These are phyloP conservation scores for Solanum arcanum DNA, from an alignment of 257 asterid genomes.

Conservation along the genomic window DNA sequence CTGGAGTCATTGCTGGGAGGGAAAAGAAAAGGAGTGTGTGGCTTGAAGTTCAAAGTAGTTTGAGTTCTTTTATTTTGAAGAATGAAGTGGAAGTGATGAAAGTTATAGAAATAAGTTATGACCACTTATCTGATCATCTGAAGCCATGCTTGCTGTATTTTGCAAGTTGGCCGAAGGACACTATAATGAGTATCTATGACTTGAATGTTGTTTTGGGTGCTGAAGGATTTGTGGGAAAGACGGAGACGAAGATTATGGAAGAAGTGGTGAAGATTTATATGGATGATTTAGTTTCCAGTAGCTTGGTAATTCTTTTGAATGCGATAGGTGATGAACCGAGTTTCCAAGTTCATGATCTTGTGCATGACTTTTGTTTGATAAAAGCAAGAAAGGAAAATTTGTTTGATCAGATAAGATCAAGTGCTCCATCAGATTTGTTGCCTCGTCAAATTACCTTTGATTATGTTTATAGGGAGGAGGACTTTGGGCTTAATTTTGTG, in stretches of 20 bases:
- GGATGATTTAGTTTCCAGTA: conserved; percentile 6
- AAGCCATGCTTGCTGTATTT: conserved; percentile 20
- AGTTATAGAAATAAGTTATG: conserved; percentile 12
- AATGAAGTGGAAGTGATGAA: neutral
- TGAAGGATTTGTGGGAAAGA: conserved; percentile 13
- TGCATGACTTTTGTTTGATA: conserved; percentile 7
- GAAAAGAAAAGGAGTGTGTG: neutral
- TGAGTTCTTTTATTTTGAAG: neutral
- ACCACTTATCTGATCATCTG: conserved; percentile 5
- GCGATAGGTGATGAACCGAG: neutral
- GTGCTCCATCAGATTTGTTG: neutral
- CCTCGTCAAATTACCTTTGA: neutral
- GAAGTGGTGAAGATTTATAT: neutral
- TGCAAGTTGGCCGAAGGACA: neutral
- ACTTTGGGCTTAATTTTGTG: neutral
- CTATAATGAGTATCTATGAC: neutral
- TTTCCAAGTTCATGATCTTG: conserved; percentile 7
- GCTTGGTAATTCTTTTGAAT: conserved; percentile 3
- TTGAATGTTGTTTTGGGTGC: conserved; percentile 5
- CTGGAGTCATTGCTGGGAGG: conserved; percentile 9
- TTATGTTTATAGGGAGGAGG: rapidly evolving
- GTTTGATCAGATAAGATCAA: neutral
- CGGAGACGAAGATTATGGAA: neutral
- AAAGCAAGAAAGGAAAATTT: conserved; percentile 3
- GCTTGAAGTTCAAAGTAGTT: neutral